Percentiles rank a stretch among this genome's conserved stretches.
Evolutionary conservation across 140 eudicot genomes (phyloP).

Genomic region (Stevia rebaudiana): DNA sequence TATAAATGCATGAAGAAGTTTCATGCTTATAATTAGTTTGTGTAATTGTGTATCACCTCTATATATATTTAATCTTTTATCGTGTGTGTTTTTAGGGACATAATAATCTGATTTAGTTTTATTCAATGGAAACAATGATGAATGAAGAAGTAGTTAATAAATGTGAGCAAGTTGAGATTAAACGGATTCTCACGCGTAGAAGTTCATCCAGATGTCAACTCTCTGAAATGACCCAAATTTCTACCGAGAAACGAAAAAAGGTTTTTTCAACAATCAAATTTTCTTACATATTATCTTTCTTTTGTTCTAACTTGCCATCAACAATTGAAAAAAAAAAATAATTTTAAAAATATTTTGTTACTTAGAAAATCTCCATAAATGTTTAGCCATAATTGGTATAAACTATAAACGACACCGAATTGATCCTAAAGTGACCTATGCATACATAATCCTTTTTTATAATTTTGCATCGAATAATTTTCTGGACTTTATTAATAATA

Average conservation of each 20-base stretch:
- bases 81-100: slow-evolving; percentile 5
- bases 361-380: not conserved
- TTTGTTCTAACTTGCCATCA: not conserved
- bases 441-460: not conserved
- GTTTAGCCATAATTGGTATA: not conserved
- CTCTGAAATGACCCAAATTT: slow-evolving; percentile 23
- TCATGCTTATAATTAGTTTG: not conserved
- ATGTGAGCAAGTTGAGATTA: slow-evolving; percentile 29
- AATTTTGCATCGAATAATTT: not conserved
- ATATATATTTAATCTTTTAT: not conserved
- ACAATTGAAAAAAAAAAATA: not conserved
- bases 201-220: slow-evolving; percentile 30
- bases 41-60: not conserved
- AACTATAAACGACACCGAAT: not conserved
- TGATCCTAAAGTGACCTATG: not conserved
- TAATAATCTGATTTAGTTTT: slow-evolving; percentile 1
- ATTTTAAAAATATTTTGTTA: not conserved
- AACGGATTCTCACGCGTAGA: slow-evolving; percentile 29
- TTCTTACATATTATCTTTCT: not conserved
- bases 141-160: slow-evolving; percentile 28
- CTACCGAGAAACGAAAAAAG: slow-evolving; percentile 34
- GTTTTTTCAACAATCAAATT: slow-evolving; percentile 9
- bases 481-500: not conserved
- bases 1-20: not conserved
- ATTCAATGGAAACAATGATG: slow-evolving; percentile 32